Conservation (phyloP, 495 filamentous ascomycete species). For the Penicillium bovifimosum region DNA sequence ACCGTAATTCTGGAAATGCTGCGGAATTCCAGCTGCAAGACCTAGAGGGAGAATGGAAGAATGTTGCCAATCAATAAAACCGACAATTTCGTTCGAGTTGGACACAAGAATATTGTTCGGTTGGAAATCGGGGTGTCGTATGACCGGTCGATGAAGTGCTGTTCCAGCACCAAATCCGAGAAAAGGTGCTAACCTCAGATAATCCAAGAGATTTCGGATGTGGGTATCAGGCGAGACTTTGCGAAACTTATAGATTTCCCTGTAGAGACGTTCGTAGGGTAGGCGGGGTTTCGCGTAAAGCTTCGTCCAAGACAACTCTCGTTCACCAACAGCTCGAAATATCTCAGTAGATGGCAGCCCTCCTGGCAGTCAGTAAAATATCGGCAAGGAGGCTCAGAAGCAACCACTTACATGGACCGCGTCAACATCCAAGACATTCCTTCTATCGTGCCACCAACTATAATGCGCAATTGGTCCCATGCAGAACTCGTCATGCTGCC, state of each 20-base stretch:
- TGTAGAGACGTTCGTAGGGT: neutral
- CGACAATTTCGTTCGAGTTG: slow-evolving; percentile 7
- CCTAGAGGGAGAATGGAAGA: slow-evolving; percentile 20
- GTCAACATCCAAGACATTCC: no score
- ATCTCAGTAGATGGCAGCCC: neutral
- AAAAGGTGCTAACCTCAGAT: neutral
- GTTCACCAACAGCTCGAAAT: slow-evolving; percentile 14
- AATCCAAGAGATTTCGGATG: slow-evolving; percentile 7
- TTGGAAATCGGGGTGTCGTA: slow-evolving; percentile 24
- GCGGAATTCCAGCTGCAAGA: slow-evolving; percentile 27
- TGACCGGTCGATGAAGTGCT: slow-evolving; percentile 5
- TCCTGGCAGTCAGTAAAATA: neutral
- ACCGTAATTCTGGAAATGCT: slow-evolving; percentile 27
- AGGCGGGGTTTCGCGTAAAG: no score
- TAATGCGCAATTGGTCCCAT: neutral
- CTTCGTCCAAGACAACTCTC: no score
- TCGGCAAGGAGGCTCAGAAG: no score
- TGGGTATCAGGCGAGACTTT: neutral
- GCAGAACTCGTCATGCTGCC: neutral
- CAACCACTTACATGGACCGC: no score
- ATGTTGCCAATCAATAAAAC: slow-evolving; percentile 24
- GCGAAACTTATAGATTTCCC: slow-evolving; percentile 10
- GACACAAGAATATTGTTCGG: slow-evolving; percentile 21
- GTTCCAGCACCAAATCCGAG: no score
- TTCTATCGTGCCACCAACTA: neutral